Conservation (phyloP, 352 stramenopile genomes). For the Phytopythium helicoides region DNA sequence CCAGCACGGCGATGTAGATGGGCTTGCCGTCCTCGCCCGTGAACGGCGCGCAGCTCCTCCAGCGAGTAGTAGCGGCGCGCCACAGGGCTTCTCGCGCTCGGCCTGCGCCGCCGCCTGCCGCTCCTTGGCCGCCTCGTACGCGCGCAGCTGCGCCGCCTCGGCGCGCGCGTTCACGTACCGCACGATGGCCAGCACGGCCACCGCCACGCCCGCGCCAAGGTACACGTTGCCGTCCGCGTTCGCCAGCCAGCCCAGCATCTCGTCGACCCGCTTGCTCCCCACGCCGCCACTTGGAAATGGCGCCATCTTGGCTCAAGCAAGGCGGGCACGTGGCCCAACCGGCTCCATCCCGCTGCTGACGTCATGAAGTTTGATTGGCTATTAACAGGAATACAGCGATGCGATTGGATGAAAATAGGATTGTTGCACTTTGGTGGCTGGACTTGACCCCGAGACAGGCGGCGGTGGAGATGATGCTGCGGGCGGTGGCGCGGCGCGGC, state of each 20-base stretch:
- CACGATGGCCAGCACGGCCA: conserved; percentile 46
- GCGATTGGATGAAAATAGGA: too few species aligned
- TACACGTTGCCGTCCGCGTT: conserved; percentile 52
- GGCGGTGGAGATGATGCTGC: too few species aligned
- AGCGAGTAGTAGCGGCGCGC: conserved; percentile 90
- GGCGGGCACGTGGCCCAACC: too few species aligned
- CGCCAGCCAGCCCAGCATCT: conserved; percentile 50
- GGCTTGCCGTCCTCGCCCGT: conserved; percentile 90
- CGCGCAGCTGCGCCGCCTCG: conserved; percentile 57
- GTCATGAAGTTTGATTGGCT: too few species aligned
- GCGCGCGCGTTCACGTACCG: conserved; percentile 65
- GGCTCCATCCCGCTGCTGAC: too few species aligned
- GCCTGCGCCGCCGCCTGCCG: conserved; percentile 65
- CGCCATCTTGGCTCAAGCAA: too few species aligned
- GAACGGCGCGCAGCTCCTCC: conserved; percentile 90
- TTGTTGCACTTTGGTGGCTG: too few species aligned
- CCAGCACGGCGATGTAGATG: conserved; percentile 95
- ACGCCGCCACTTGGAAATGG: too few species aligned
- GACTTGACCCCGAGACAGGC: too few species aligned
- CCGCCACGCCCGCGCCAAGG: conserved; percentile 48
- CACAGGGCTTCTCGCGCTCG: conserved; percentile 58
- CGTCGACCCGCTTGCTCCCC: neutral
- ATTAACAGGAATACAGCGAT: too few species aligned
- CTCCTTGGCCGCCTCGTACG: conserved; percentile 58
- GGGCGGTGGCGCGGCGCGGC: too few species aligned